phyloP scores from a whole-genome alignment of 2,329 filamentous ascomycete genomes.

The Colletotrichum godetiae region DNA sequence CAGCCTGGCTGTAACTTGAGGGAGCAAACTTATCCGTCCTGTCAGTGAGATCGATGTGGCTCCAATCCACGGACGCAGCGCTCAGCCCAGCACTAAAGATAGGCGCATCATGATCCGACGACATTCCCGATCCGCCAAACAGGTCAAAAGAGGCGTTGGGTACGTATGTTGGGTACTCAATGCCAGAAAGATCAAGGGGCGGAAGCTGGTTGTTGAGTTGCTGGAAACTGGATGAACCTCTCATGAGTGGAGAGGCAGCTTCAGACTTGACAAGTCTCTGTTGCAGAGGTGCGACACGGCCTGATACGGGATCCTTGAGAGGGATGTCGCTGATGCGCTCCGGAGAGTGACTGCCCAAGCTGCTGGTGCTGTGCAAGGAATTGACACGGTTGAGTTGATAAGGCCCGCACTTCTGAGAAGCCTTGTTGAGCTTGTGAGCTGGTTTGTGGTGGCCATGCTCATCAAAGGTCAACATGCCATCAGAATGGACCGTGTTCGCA shows the following conservation, averaged over 20 bases:
- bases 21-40: constrained; percentile 61
- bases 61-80: constrained; percentile 61
- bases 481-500: constrained; percentile 72
- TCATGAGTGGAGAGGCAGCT: constrained; percentile 68
- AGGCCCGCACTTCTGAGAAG: constrained; percentile 70
- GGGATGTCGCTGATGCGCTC: constrained; percentile 54
- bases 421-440: constrained; percentile 69
- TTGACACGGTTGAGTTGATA: constrained; percentile 71
- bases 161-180: constrained; percentile 63
- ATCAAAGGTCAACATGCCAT: constrained; percentile 69
- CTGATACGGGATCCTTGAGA: constrained; percentile 50
- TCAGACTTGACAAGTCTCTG: constrained; percentile 70
- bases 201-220: constrained; percentile 65
- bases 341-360: constrained; percentile 59
- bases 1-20: constrained; percentile 66
- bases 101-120: constrained; percentile 65
- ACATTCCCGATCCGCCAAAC: constrained; percentile 57
- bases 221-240: constrained; percentile 58
- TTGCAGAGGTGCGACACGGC: constrained; percentile 52
- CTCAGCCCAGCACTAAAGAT: constrained; percentile 72
- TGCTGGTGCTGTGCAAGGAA: constrained; percentile 65
- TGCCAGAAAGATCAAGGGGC: constrained; percentile 68
- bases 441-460: constrained; percentile 74
- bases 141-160: constrained; percentile 62
- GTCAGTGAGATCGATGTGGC: constrained; percentile 58